Evolutionary conservation across 441 rosid species (phyloP).

Genomic region (Dalechampia spathulata): DNA sequence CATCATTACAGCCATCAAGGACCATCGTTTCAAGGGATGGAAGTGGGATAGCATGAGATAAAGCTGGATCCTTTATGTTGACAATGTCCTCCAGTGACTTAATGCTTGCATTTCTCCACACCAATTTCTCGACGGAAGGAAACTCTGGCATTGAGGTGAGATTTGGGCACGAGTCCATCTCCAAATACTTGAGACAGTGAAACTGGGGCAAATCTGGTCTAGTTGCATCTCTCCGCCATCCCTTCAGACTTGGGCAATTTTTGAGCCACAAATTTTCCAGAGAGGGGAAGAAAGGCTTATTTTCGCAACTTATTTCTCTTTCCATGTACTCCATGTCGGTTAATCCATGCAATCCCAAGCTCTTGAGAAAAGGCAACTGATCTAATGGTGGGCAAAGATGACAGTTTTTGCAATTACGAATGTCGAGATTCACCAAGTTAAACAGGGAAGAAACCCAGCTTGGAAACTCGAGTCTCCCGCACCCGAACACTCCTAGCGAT

Average conservation of each 20-base stretch:
- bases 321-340: conserved; percentile 10
- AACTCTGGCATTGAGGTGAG: conserved; percentile 12
- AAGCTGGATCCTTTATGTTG: not conserved
- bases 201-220: not conserved
- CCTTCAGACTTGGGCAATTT: conserved; percentile 1
- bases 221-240: conserved; percentile 23
- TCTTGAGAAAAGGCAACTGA: conserved; percentile 7
- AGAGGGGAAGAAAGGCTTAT: not conserved
- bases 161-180: conserved; percentile 6
- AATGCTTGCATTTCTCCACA: not conserved
- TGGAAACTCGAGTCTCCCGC: conserved; percentile 9
- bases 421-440: not conserved
- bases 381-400: conserved; percentile 10
- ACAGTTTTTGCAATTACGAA: not conserved
- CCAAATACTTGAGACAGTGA: not conserved
- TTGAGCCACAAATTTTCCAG: not conserved
- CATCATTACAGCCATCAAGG: too few relatives aligned
- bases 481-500: not conserved
- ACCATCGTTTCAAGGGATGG: too few relatives aligned
- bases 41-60: too few relatives aligned
- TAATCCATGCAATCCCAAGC: accelerated
- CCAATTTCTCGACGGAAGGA: conserved; percentile 3
- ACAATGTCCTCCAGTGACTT: not conserved
- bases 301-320: not conserved
- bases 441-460: conserved; percentile 14